phyloP scores from a whole-genome alignment of 345 rosid genomes.

The Hevea brasiliensis region DNA sequence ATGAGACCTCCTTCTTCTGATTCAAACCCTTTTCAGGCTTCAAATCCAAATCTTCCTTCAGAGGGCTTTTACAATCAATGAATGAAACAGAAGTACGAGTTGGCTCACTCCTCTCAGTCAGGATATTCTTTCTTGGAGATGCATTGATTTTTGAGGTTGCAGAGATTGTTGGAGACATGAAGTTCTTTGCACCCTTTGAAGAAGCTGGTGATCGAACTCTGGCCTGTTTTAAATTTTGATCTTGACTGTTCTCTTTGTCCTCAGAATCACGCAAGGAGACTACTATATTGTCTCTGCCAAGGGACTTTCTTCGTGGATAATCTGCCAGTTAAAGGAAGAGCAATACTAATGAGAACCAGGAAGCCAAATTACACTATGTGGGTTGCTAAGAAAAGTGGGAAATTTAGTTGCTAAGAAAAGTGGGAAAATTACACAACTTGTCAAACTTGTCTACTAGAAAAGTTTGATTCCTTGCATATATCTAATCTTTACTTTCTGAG shows the following conservation, averaged over 20 bases:
- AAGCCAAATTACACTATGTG: neutral
- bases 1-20: slow-evolving; percentile 35
- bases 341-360: too few relatives aligned
- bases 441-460: too few relatives aligned
- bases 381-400: neutral
- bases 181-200: slow-evolving; percentile 58
- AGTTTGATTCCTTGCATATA: too few relatives aligned
- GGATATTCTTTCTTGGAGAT: slow-evolving; percentile 73
- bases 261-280: slow-evolving; percentile 40
- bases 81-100: slow-evolving; percentile 44
- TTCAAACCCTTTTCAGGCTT: slow-evolving; percentile 26
- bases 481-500: too few relatives aligned
- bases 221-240: slow-evolving; percentile 31
- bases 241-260: slow-evolving; percentile 67
- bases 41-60: slow-evolving; percentile 33
- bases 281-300: slow-evolving; percentile 38
- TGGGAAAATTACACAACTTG: too few relatives aligned
- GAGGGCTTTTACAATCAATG: slow-evolving; percentile 39
- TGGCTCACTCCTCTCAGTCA: slow-evolving; percentile 59
- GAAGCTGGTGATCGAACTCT: slow-evolving; percentile 41
- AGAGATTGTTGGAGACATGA: slow-evolving; percentile 88
- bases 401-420: neutral
- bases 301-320: slow-evolving; percentile 42
- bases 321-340: slow-evolving; percentile 28
- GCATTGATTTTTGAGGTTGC: slow-evolving; percentile 72